Conservation (phyloP, 306 rosid species). For the Lablab purpureus region DNA sequence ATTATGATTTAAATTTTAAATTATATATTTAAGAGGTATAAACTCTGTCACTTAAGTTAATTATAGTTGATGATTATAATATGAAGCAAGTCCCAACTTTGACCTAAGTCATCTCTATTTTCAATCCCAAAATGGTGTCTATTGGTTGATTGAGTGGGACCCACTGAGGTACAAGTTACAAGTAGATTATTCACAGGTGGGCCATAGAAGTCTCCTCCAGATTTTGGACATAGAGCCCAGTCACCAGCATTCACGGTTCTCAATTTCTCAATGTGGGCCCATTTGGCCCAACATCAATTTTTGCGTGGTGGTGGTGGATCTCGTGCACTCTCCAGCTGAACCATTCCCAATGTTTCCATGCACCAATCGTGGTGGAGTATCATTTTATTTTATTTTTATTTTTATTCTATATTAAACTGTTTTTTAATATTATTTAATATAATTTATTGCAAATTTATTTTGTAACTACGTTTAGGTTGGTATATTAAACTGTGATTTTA, state of each 20-base stretch:
- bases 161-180: slow-evolving; percentile 5
- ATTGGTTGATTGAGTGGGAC: neutral
- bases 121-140: neutral
- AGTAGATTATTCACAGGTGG: neutral
- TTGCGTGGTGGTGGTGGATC: neutral
- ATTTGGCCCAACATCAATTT: neutral
- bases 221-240: slow-evolving; percentile 18
- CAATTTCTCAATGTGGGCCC: slow-evolving; percentile 27
- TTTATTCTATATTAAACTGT: too few species aligned
- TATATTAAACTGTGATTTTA: too few species aligned
- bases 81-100: too few species aligned
- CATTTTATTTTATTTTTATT: too few species aligned
- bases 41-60: too few species aligned
- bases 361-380: neutral
- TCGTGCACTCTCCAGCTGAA: neutral
- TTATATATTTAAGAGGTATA: too few species aligned
- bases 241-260: slow-evolving; percentile 44
- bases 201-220: neutral
- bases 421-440: too few species aligned
- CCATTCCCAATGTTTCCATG: neutral
- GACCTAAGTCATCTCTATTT: neutral
- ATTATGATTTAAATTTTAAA: too few species aligned
- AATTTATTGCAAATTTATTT: too few species aligned
- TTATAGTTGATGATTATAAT: too few species aligned
- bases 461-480: too few species aligned